Evolutionary conservation across 768 basidiomycete genomes (phyloP).

Genomic region (Mycena vulgaris): DNA sequence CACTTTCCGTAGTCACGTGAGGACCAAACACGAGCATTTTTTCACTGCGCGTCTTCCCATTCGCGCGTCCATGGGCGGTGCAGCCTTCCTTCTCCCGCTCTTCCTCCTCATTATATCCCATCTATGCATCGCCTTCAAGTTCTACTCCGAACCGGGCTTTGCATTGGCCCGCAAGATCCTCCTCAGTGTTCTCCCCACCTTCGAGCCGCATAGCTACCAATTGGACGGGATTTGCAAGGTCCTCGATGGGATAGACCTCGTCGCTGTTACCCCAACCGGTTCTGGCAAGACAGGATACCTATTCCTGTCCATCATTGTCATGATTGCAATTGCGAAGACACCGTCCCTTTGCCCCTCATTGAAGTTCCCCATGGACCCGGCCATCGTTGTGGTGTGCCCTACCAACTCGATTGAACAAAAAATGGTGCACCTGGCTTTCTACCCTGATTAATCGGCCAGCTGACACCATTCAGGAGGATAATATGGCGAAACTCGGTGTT

Average conservation of each 20-base stretch:
- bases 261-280: not conserved
- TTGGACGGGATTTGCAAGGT: slow-evolving; percentile 10
- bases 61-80: too few species aligned
- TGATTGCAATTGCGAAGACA: not conserved
- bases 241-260: not conserved
- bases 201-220: not conserved
- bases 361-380: not conserved
- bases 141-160: not conserved
- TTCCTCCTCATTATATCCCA: too few species aligned
- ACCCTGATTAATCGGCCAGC: not conserved
- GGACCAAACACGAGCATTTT: not conserved
- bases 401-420: slow-evolving; percentile 3
- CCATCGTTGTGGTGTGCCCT: not conserved
- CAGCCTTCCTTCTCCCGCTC: too few species aligned
- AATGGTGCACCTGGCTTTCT: not conserved
- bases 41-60: not conserved
- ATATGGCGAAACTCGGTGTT: slow-evolving; percentile 36
- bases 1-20: slow-evolving; percentile 4
- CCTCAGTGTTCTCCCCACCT: not conserved
- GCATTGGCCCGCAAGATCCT: not conserved
- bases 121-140: slow-evolving; percentile 3
- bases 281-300: slow-evolving; percentile 2
- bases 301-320: not conserved
- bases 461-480: not conserved
- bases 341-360: not conserved